Evolutionary conservation across 768 basidiomycete species (phyloP).

Genomic region (Hortiboletus campestris): DNA sequence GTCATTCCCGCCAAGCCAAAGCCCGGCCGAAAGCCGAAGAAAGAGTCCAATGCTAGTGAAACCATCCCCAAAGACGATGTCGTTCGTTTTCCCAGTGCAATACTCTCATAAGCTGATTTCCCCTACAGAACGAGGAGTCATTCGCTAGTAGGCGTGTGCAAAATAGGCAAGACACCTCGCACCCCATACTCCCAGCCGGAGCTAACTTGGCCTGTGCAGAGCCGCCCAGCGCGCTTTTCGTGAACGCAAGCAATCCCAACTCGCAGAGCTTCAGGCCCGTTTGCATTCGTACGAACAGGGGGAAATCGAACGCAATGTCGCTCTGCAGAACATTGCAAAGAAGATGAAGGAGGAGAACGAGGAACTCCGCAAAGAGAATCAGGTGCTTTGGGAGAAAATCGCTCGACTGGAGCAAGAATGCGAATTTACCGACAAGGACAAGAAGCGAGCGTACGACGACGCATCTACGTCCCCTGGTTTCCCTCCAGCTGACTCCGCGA

Average conservation of each 20-base stretch:
- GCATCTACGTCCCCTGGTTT: constrained; percentile 33
- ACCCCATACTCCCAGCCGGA: not conserved
- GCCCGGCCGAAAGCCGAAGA: constrained; percentile 83
- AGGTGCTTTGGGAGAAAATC: constrained; percentile 51
- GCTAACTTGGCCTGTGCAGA: constrained; percentile 39
- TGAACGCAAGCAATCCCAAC: constrained; percentile 85
- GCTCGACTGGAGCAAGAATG: constrained; percentile 40
- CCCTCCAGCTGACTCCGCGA: constrained; percentile 23
- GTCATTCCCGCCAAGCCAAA: constrained; percentile 83
- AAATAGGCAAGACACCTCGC: constrained; percentile 52
- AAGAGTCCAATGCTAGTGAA: constrained; percentile 38
- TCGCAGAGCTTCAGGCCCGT: constrained; percentile 83
- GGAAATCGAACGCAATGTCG: constrained; percentile 85
- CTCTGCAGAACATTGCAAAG: constrained; percentile 79
- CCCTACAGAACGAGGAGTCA: constrained; percentile 41
- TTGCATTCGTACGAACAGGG: constrained; percentile 85
- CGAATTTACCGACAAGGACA: constrained; percentile 37
- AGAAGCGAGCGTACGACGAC: constrained; percentile 61
- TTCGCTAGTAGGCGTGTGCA: constrained; percentile 68
- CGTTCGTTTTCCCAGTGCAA: constrained; percentile 36
- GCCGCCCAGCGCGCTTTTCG: constrained; percentile 89
- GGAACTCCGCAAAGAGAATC: constrained; percentile 65
- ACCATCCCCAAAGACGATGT: constrained; percentile 42
- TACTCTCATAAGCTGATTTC: constrained; percentile 3
- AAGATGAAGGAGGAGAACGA: constrained; percentile 87